Percentiles rank a stretch among this genome's conserved stretches.
These are phyloP conservation scores for Eimeria praecox DNA, from an alignment of 169 alveolate genomes.

Conservation along the genomic window DNA sequence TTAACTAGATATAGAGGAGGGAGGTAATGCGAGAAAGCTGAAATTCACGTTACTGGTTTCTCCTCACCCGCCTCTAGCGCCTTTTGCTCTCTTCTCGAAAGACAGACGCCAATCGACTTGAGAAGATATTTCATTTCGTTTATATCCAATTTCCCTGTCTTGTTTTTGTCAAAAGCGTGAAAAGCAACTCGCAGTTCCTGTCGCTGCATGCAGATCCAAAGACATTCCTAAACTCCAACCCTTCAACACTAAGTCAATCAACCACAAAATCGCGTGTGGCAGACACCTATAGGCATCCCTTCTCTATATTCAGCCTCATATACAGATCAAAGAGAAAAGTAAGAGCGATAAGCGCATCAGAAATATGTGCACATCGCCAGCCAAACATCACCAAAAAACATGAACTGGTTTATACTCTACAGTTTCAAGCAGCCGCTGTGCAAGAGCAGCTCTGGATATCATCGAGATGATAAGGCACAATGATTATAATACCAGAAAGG, in stretches of 20 bases:
- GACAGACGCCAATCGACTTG: constrained; percentile 81
- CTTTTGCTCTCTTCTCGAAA: constrained; percentile 35
- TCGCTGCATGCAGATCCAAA: constrained; percentile 70
- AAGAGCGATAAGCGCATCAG: neutral
- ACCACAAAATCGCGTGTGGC: too few relatives aligned
- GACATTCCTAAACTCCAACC: neutral
- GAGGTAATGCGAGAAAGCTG: neutral
- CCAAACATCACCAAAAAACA: too few relatives aligned
- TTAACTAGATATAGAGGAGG: neutral
- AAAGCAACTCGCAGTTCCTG: constrained; percentile 81
- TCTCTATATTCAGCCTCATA: too few relatives aligned
- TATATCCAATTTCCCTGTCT: constrained; percentile 61
- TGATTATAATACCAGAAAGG: neutral
- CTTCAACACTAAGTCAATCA: neutral
- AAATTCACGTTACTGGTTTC: too few relatives aligned
- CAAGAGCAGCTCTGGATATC: neutral
- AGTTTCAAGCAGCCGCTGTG: too few relatives aligned
- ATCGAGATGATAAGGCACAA: neutral
- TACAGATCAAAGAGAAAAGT: neutral
- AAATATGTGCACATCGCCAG: neutral
- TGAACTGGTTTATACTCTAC: too few relatives aligned
- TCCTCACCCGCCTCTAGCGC: constrained; percentile 61
- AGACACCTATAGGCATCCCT: neutral
- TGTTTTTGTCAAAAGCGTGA: constrained; percentile 77
- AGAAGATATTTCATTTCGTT: constrained; percentile 53